Conservation (phyloP, 2,329 filamentous ascomycete genomes). For the Aureobasidium sp. region DNA sequence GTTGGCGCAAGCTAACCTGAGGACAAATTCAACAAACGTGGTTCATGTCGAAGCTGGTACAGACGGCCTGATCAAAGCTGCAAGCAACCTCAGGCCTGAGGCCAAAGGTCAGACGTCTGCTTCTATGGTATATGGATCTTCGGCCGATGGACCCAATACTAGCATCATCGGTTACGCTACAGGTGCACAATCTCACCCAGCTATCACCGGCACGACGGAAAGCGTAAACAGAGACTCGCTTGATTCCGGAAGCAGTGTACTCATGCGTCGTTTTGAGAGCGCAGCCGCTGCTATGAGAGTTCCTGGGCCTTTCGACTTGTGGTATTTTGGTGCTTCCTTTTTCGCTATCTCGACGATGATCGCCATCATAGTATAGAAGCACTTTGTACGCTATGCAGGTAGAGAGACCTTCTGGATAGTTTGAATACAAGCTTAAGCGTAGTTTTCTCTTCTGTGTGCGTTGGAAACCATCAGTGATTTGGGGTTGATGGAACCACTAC, state of each 20-base stretch:
- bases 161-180: not conserved
- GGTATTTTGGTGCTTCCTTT: not conserved
- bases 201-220: not conserved
- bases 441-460: not conserved
- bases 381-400: not conserved
- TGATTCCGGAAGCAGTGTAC: not conserved
- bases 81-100: not conserved
- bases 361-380: not conserved
- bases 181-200: not conserved
- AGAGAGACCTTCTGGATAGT: too few relatives aligned
- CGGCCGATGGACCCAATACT: not conserved
- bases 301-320: not conserved
- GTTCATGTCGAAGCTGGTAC: not conserved
- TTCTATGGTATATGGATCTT: not conserved
- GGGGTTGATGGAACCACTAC: too few relatives aligned
- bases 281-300: not conserved
- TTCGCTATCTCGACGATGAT: not conserved
- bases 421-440: too few relatives aligned
- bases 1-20: slow-evolving; percentile 22
- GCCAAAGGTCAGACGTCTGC: not conserved
- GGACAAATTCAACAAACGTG: not conserved
- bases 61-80: not conserved
- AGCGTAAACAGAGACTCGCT: too few relatives aligned
- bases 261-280: not conserved
- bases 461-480: not conserved